Evolutionary conservation across 495 filamentous ascomycete species (phyloP).

Genomic region (Lentithecium fluviatile): DNA sequence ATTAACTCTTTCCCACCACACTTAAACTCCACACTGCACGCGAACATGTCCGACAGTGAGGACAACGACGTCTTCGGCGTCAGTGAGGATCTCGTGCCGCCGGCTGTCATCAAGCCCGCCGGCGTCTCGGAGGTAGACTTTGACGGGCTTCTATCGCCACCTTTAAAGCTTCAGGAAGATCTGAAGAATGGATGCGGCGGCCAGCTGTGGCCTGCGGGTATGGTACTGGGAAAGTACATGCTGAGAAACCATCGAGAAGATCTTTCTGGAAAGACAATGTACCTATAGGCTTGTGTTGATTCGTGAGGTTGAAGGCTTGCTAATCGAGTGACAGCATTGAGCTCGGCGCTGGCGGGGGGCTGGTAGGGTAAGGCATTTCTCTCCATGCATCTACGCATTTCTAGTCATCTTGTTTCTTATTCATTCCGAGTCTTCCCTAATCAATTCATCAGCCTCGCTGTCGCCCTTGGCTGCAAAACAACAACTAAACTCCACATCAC

Average conservation of each 20-base stretch:
- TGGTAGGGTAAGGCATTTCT: conserved; percentile 60
- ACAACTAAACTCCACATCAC: conserved; percentile 66
- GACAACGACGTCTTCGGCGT: conserved; percentile 42
- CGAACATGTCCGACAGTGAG: conserved; percentile 20
- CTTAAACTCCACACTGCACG: neutral
- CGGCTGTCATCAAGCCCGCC: conserved; percentile 63
- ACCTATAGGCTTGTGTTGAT: conserved; percentile 43
- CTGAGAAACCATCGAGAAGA: conserved; percentile 63
- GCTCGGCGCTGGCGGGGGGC: conserved; percentile 85
- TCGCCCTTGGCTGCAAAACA: conserved; percentile 58
- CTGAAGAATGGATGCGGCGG: conserved; percentile 85
- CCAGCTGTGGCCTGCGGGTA: conserved; percentile 89
- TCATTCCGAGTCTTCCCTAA: conserved; percentile 2
- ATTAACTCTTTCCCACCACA: too few species aligned
- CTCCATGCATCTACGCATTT: neutral
- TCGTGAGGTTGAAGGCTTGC: neutral
- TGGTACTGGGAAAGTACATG: conserved; percentile 81
- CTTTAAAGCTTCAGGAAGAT: conserved; percentile 79
- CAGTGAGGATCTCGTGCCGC: conserved; percentile 66
- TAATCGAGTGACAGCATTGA: conserved; percentile 64
- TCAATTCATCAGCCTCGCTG: conserved; percentile 52
- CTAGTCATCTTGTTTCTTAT: neutral
- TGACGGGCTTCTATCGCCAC: conserved; percentile 64
- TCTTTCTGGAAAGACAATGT: conserved; percentile 71
- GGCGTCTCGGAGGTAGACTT: conserved; percentile 66